phyloP scores from a whole-genome alignment of 768 basidiomycete species.

The Suillus tomentosus region DNA sequence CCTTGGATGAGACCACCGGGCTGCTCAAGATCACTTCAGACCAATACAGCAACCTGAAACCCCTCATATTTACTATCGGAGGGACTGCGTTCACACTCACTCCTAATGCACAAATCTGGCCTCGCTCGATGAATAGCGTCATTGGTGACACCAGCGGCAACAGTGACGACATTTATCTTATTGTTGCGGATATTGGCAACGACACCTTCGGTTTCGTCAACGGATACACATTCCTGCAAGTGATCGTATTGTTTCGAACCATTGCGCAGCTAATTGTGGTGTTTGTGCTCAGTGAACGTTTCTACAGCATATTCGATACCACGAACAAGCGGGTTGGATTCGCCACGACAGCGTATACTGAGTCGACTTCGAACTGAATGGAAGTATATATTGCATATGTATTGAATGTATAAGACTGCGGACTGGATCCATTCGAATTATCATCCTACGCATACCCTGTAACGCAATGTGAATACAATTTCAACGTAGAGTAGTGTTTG shows the following conservation, averaged over 20 bases:
- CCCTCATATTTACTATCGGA: conserved; percentile 16
- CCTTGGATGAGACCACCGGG: conserved; percentile 18
- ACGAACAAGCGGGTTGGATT: conserved; percentile 36
- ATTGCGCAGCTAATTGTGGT: neutral
- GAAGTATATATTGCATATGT: neutral
- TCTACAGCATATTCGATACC: conserved; percentile 39
- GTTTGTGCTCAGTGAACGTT: conserved; percentile 27
- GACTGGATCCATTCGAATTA: neutral
- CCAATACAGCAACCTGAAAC: conserved; percentile 12
- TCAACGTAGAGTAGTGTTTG: neutral
- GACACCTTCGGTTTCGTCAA: conserved; percentile 22
- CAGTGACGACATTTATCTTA: conserved; percentile 9
- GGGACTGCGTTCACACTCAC: conserved; percentile 30
- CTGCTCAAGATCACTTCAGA: conserved; percentile 17
- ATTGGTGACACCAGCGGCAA: conserved; percentile 28
- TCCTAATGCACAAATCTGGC: conserved; percentile 36
- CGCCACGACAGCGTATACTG: conserved; percentile 36
- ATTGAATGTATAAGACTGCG: neutral
- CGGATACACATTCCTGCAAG: conserved; percentile 16
- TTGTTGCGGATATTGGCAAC: conserved; percentile 26
- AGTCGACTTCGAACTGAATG: conserved; percentile 5
- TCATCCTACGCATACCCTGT: neutral
- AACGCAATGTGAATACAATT: conserved; percentile 1
- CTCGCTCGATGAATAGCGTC: conserved; percentile 35
- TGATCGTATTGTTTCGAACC: conserved; percentile 12